phyloP scores from a whole-genome alignment of 768 basidiomycete genomes.

The Naganishia antarctica region DNA sequence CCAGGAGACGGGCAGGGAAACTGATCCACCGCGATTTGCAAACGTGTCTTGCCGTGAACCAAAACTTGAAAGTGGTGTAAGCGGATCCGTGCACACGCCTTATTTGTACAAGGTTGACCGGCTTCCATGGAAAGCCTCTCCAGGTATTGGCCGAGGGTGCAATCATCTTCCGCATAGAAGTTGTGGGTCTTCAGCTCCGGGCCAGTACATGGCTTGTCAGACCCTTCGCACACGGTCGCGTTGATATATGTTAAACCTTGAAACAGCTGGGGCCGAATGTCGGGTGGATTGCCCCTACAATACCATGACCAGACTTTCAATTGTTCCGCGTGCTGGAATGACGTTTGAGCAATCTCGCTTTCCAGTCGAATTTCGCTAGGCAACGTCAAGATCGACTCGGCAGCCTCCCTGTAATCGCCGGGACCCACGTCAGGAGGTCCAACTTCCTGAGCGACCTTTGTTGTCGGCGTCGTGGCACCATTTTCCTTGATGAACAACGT shows the following conservation, averaged over 20 bases:
- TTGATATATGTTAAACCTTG: constrained; percentile 79
- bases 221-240: constrained; percentile 72
- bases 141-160: constrained; percentile 87
- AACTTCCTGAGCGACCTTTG: not conserved
- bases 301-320: constrained; percentile 95
- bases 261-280: constrained; percentile 86
- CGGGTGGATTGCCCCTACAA: constrained; percentile 73
- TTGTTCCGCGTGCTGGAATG: constrained; percentile 79
- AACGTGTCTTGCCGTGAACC: constrained; percentile 76
- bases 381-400: not conserved
- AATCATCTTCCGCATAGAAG: constrained; percentile 90
- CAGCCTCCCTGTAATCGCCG: not conserved
- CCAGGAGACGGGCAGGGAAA: constrained; percentile 50
- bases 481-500: not conserved
- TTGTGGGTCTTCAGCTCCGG: constrained; percentile 68
- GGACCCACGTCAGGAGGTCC: not conserved
- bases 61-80: constrained; percentile 83
- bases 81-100: constrained; percentile 74
- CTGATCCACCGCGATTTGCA: constrained; percentile 81
- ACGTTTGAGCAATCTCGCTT: constrained; percentile 64
- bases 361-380: constrained; percentile 64
- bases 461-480: not conserved
- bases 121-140: constrained; percentile 59
- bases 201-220: constrained; percentile 62
- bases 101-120: constrained; percentile 69